Evolutionary conservation across 768 basidiomycete species (phyloP).

Genomic region (Flagelloscypha sp.): DNA sequence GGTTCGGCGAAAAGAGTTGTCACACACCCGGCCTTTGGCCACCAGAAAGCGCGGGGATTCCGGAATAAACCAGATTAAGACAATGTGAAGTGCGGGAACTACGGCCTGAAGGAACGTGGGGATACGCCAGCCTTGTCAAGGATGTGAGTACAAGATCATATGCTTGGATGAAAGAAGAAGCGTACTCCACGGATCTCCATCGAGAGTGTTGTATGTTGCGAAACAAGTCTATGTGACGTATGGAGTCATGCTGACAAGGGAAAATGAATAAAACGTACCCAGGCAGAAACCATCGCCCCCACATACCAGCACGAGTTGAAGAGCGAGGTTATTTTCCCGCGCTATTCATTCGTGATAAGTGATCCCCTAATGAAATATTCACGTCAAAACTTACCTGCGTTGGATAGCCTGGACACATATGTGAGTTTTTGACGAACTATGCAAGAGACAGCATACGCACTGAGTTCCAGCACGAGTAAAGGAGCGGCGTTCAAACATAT

Average conservation of each 20-base stretch:
- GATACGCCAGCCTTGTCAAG: conserved; percentile 45
- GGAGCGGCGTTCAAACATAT: conserved; percentile 59
- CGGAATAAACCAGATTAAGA: conserved; percentile 53
- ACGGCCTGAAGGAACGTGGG: conserved; percentile 57
- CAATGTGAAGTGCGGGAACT: conserved; percentile 47
- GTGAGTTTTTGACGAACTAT: no score
- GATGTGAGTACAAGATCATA: conserved; percentile 38
- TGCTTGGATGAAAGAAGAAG: conserved; percentile 14
- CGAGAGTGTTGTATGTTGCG: conserved; percentile 43
- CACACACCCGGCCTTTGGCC: conserved; percentile 46
- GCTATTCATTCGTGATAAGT: conserved; percentile 15
- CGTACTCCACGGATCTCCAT: conserved; percentile 22
- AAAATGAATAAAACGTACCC: conserved; percentile 17
- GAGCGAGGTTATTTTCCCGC: conserved; percentile 50
- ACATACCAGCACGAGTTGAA: conserved; percentile 74
- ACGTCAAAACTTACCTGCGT: conserved; percentile 43
- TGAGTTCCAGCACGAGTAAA: conserved; percentile 54
- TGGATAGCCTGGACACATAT: no score
- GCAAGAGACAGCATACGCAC: no score
- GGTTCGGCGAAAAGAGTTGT: neutral
- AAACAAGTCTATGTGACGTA: conserved; percentile 3
- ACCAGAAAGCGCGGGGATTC: conserved; percentile 64
- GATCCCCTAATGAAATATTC: neutral
- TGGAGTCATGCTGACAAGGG: neutral
- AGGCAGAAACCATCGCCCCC: conserved; percentile 57